Evolutionary conservation across 176 grass and related monocot genomes (phyloP), one percentile per base, ranked within the genome.

Genomic region (Poa pratensis): DNA sequence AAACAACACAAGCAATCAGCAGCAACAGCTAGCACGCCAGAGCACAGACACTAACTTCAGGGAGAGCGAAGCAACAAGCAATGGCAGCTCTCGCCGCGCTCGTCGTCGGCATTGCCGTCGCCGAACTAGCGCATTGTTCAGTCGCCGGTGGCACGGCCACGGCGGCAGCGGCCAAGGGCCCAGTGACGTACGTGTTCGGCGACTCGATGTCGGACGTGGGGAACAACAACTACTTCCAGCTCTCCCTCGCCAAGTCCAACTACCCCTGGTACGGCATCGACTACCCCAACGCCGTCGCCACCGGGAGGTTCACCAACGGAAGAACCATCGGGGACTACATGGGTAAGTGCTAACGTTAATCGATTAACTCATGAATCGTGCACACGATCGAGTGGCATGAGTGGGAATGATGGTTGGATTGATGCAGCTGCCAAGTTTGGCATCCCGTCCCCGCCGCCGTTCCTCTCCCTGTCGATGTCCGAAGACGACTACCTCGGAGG

Each of bases 201-300:
- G 96, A 98, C 87, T 98, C 93, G 30, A 91, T 98, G 91, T 95
- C 93, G 7, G 96, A 98, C 40, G 93, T 95, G 13, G 93, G 96
- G 19, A 98, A 94, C 93, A 95, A 98, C 85, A 98, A 98, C 58
- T 90, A 91, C 81, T 94, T 94, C 42, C 91, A 79, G 17, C 69
- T 92, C 16, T 95, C 91, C 75, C 82, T 98, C 17, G 96, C 93
- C 55, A 98, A 90, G 78, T 92, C 87, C 20, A 85, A 98, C 86
- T 95, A 94, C 87, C 93, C 93, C 1, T 94, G 96, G 96, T 98
- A 98, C 74, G 96, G 96, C 59, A 95, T 98, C 77, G 96, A 98
- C 85, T 98, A 95, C 78, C 58, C 76, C 45, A 78, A 46, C 9
- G 77, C 85, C 63, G 28, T 84, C 80, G 86, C 96, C 35, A 98